Conservation (phyloP, 306 rosid species). For the Geum urbanum region DNA sequence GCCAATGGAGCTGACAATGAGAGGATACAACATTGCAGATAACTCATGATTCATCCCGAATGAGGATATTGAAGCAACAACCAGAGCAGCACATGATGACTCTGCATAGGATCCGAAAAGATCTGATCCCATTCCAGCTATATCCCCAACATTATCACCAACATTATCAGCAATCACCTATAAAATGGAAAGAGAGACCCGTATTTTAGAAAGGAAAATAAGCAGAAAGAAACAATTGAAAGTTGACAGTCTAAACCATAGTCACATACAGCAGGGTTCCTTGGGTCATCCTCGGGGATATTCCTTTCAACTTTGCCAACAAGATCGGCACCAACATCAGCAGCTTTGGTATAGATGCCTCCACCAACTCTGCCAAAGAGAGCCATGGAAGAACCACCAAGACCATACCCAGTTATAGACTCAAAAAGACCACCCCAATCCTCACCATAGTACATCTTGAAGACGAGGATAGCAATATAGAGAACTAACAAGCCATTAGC, state of each 20-base stretch:
- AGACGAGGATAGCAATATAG: conserved; percentile 64
- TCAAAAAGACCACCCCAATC: conserved; percentile 97
- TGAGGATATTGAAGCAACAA: conserved; percentile 96
- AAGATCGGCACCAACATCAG: conserved; percentile 99
- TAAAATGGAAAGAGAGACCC: background rate
- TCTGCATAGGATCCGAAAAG: conserved; percentile 97
- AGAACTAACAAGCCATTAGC: conserved; percentile 94
- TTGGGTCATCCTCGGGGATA: conserved; percentile 96
- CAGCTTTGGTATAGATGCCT: conserved; percentile 97
- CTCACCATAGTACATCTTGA: conserved; percentile 86
- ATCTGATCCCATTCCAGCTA: conserved; percentile 99
- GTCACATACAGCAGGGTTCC: conserved; percentile 87
- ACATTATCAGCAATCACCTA: conserved; percentile 98
- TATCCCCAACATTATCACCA: conserved; percentile 97
- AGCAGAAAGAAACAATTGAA: background rate
- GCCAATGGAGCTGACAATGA: conserved; percentile 78
- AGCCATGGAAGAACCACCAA: conserved; percentile 99
- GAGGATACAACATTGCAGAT: conserved; percentile 85
- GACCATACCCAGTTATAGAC: conserved; percentile 97
- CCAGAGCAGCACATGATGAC: conserved; percentile 98
- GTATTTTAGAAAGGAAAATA: conserved; percentile 8
- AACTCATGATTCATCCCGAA: conserved; percentile 84
- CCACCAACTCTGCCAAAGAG: conserved; percentile 97
- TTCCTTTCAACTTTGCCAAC: conserved; percentile 94
- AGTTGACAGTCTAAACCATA: background rate